Evolutionary conservation across 345 rosid species (phyloP), one percentile per base, ranked within the genome.

Genomic region (Pugionium dolabratum): DNA sequence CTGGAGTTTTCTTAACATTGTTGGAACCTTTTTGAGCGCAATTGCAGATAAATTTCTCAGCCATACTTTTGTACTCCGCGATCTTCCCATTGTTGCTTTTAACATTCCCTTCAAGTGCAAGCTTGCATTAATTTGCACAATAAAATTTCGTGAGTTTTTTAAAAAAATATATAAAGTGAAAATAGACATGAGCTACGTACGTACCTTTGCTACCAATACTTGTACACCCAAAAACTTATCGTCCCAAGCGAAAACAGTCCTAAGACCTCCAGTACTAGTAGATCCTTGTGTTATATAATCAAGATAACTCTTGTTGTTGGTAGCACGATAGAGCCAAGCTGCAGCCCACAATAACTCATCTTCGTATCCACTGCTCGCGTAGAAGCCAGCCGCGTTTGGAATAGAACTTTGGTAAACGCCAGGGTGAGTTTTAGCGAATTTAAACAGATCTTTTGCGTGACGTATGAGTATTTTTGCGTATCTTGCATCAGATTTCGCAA

Each of bases 271-370:
- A 71, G 2, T 37, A 37, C 67, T 29, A 62, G 75, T 54, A 76
- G 91, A 7, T 93, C 91, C 76, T 80, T 94, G 7, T 77, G 79
- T 30, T 83, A 83, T 30, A 85, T 94, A 90, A 56, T 70, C 59
- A 37, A 90, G 82, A 77, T 86, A 90, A n/a, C 71, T 67, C 28
- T 79, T 79, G 69, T 84, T 82, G 78, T 69, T 81, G 5, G 99
- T 88, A 67, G 99, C 97, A 45, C 73, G 77, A 36, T 86, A 89
- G 43, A 94, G 82, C 99, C 99, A 94, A 66, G 99, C 90, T 44
- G 99, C 97, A 0, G 90, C 97, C 96, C 97, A 94, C 28, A 94
- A 60, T 36, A 94, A 82, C 81, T 94, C 99, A 59, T 94, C 99
- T 89, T 65, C 59, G 18, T 59, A 54, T 7, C 74, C 90, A 34